A percentile compares a stretch with the other conserved stretches of the same genome.
phyloP scores from a whole-genome alignment of 768 basidiomycete genomes.

The Termitomyces sp. region DNA sequence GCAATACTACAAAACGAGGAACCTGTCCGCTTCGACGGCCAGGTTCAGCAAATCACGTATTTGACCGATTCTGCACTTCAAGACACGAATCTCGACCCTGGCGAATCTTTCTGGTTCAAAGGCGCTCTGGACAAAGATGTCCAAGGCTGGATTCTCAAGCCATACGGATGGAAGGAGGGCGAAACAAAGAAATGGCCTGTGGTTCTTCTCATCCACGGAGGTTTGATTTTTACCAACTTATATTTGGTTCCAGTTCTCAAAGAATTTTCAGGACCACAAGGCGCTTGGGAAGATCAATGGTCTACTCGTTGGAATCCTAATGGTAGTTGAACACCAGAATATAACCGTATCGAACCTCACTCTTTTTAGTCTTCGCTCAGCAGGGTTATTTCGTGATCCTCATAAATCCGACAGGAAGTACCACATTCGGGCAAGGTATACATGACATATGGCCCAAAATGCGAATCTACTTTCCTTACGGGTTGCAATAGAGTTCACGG shows the following conservation, averaged over 20 bases:
- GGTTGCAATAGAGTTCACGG: conserved; percentile 56
- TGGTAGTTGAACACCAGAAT: conserved; percentile 28
- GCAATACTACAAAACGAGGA: conserved; percentile 28
- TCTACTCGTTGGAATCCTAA: conserved; percentile 91
- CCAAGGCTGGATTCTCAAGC: conserved; percentile 83
- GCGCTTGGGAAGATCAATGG: conserved; percentile 91
- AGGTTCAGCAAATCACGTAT: conserved; percentile 54
- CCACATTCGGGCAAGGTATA: conserved; percentile 87
- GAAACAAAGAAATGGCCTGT: conserved; percentile 75
- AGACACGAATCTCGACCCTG: conserved; percentile 51
- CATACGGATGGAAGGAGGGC: conserved; percentile 65
- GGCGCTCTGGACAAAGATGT: conserved; percentile 73
- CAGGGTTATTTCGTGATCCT: conserved; percentile 87
- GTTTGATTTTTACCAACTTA: conserved; percentile 20
- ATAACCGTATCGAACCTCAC: background rate
- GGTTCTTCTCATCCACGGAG: conserved; percentile 79
- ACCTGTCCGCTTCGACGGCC: conserved; percentile 22
- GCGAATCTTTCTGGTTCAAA: conserved; percentile 87
- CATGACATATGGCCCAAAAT: conserved; percentile 14
- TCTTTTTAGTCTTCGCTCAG: conserved; percentile 60
- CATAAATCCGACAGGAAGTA: conserved; percentile 93
- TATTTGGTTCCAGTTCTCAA: background rate
- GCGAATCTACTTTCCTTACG: background rate
- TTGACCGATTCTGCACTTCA: conserved; percentile 55
- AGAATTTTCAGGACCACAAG: conserved; percentile 50